Evolutionary conservation across 1,139 yeast species (phyloP).

Genomic region (Diutina scorzettiae): DNA sequence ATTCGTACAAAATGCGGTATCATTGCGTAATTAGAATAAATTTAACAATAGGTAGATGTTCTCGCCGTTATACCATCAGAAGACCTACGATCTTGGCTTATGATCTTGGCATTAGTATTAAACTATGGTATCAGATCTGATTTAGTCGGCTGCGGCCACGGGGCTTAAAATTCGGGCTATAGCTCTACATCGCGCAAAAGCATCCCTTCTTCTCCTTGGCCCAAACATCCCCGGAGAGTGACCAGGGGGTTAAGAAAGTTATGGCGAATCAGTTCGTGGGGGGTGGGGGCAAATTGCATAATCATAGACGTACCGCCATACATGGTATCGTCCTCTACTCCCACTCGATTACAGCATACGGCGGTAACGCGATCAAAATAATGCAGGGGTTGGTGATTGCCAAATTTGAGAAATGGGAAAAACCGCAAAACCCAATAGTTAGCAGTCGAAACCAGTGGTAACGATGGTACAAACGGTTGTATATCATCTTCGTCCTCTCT

Average conservation of each 20-base stretch:
- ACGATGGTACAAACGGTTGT: background rate
- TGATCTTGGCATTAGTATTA: too few relatives aligned
- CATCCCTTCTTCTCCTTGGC: constrained; percentile 53
- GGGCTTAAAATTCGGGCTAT: too few relatives aligned
- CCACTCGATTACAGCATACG: constrained; percentile 58
- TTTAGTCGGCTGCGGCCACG: too few relatives aligned
- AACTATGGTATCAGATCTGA: too few relatives aligned
- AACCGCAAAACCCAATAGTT: constrained; percentile 66
- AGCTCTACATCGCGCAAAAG: constrained; percentile 37
- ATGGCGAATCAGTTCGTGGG: constrained; percentile 13
- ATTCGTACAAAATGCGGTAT: too few relatives aligned
- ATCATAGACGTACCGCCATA: constrained; percentile 68
- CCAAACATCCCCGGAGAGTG: constrained; percentile 39
- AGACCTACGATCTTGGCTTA: too few relatives aligned
- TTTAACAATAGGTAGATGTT: too few relatives aligned
- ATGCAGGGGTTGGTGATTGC: constrained; percentile 18
- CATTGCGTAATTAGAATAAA: too few relatives aligned
- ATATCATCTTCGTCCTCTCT: background rate
- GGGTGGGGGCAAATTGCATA: constrained; percentile 33
- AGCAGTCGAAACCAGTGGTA: constrained; percentile 19
- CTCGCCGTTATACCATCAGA: too few relatives aligned
- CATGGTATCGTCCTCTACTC: constrained; percentile 55
- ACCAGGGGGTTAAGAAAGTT: constrained; percentile 36
- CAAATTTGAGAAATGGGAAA: constrained; percentile 46
- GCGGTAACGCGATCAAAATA: constrained; percentile 20